These are phyloP conservation scores for Solanum tarijense DNA, from an alignment of 257 asterid species.

Conservation along the genomic window DNA sequence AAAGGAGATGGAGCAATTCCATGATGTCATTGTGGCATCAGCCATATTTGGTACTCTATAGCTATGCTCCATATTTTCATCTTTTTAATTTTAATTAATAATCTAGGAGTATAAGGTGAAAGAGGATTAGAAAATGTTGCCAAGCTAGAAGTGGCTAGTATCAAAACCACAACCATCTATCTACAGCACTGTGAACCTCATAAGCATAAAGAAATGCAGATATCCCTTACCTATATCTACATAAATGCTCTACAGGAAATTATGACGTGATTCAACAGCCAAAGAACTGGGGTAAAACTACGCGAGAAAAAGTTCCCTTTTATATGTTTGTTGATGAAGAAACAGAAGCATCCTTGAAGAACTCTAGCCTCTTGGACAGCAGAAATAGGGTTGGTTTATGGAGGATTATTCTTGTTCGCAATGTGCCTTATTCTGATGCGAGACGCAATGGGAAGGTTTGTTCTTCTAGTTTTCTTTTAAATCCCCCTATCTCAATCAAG, in stretches of 20 bases:
- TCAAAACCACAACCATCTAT: neutral
- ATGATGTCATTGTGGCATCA: slow-evolving; percentile 89
- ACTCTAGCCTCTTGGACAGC: slow-evolving; percentile 45
- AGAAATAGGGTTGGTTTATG: slow-evolving; percentile 67
- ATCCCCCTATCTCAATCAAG: neutral
- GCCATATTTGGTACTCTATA: slow-evolving; percentile 84
- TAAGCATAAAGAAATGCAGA: neutral
- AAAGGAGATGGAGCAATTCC: slow-evolving; percentile 53
- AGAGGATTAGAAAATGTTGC: neutral
- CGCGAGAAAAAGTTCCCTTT: slow-evolving; percentile 54
- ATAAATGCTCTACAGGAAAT: slow-evolving; percentile 44
- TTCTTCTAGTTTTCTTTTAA: neutral
- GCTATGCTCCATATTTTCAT: slow-evolving; percentile 10
- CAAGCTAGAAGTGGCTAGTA: neutral
- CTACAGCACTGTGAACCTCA: neutral
- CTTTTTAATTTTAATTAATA: neutral
- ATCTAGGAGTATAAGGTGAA: neutral
- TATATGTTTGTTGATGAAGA: slow-evolving; percentile 93
- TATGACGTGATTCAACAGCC: slow-evolving; percentile 90
- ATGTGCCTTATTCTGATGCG: slow-evolving; percentile 78
- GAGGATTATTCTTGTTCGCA: slow-evolving; percentile 80
- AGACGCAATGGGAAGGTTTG: slow-evolving; percentile 94
- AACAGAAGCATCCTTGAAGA: slow-evolving; percentile 70
- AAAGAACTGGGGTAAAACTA: slow-evolving; percentile 43
- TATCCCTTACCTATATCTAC: neutral